Percentiles rank a stretch among this genome's conserved stretches.
These are phyloP conservation scores for Diutina pseudorugosa DNA, from an alignment of 1,139 yeast species.

Conservation along the genomic window DNA sequence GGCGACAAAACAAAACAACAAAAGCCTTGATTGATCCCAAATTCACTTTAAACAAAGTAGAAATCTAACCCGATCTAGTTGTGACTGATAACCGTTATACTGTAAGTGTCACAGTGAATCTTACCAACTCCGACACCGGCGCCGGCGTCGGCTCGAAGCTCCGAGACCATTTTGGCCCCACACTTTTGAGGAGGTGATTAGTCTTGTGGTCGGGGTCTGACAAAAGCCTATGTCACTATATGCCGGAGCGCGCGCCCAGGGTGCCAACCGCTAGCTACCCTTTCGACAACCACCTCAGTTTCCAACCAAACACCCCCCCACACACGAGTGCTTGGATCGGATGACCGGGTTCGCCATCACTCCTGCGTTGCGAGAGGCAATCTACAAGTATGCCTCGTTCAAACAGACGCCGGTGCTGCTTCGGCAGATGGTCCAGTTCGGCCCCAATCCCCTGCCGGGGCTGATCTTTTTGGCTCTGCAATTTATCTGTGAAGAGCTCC, in stretches of 20 bases:
- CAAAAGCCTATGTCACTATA: background rate
- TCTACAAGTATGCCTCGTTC: constrained; percentile 49
- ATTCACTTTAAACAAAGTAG: no score
- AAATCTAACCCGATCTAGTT: no score
- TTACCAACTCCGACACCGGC: no score
- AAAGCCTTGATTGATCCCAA: no score
- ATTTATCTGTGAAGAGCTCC: constrained; percentile 78
- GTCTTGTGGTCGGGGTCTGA: no score
- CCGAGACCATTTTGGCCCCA: no score
- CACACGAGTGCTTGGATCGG: background rate
- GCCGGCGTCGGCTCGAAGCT: no score
- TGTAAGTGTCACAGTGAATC: no score
- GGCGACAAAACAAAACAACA: no score
- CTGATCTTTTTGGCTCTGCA: constrained; percentile 74
- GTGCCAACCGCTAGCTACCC: background rate
- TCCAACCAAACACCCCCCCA: background rate
- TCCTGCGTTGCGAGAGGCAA: constrained; percentile 22
- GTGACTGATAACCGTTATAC: no score
- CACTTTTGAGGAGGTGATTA: no score
- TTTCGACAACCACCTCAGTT: background rate
- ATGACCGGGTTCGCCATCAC: constrained; percentile 3
- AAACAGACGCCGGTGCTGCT: constrained; percentile 80
- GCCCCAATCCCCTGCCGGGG: constrained; percentile 67
- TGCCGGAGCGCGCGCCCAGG: background rate
- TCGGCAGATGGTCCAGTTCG: constrained; percentile 90